Conservation (phyloP, 176 grass and related monocot species). For the Aegilops bicornis region DNA sequence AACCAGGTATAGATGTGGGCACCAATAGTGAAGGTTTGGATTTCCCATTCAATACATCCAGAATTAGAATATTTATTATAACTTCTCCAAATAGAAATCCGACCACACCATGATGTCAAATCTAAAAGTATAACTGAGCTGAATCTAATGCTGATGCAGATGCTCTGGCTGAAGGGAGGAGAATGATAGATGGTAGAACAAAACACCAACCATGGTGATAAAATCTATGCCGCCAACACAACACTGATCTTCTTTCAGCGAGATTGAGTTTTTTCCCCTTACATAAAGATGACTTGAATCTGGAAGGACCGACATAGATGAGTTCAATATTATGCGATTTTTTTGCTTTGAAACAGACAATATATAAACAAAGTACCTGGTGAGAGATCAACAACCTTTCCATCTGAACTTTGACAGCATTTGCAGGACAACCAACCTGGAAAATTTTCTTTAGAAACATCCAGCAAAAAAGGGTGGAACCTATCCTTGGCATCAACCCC, state of each 20-base stretch:
- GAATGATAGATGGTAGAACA: not conserved
- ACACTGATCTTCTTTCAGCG: slow-evolving; percentile 46
- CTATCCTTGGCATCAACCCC: slow-evolving; percentile 43
- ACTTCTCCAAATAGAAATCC: not conserved
- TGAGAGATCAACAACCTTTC: slow-evolving; percentile 24
- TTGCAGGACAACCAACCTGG: slow-evolving; percentile 88
- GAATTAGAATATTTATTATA: not conserved
- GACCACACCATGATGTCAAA: not conserved
- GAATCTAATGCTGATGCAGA: not conserved
- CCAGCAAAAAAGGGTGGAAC: slow-evolving; percentile 69
- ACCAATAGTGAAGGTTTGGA: not conserved
- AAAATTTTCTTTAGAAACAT: slow-evolving; percentile 62
- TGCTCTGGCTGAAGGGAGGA: slow-evolving; percentile 1
- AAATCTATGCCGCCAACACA: slow-evolving; percentile 83
- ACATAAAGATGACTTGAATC: slow-evolving; percentile 38
- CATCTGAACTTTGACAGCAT: slow-evolving; percentile 53
- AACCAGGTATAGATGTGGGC: not conserved
- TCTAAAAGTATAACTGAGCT: not conserved
- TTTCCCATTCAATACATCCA: not conserved
- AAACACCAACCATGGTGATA: slow-evolving; percentile 65
- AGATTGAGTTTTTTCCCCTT: slow-evolving; percentile 24
- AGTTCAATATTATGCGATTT: not conserved
- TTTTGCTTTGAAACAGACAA: not conserved
- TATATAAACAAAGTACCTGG: slow-evolving; percentile 25
- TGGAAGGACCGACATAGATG: slow-evolving; percentile 30